Percentiles rank a stretch among this genome's conserved stretches.
phyloP scores from a whole-genome alignment of 257 asterid genomes.

The Solanum corneliomulleri region DNA sequence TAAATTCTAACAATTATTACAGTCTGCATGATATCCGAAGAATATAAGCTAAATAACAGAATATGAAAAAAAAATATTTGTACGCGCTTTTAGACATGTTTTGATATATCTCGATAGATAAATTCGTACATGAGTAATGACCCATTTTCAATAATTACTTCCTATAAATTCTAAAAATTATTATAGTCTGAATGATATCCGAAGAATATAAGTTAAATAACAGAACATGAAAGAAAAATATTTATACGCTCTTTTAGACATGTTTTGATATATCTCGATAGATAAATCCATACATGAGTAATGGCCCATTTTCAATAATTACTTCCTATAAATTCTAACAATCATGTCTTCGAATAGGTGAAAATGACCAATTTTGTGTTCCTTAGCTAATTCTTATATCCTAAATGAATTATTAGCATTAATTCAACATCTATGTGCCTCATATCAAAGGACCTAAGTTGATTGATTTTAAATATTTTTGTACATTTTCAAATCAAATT shows the following conservation, averaged over 20 bases:
- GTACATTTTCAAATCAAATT: neutral
- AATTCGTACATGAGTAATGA: neutral
- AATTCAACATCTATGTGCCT: neutral
- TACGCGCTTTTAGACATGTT: too few species aligned
- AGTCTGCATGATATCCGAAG: too few species aligned
- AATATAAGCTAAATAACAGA: too few species aligned
- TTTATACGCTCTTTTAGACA: too few species aligned
- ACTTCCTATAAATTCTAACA: neutral
- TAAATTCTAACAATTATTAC: too few species aligned
- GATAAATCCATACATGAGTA: too few species aligned
- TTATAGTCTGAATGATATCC: too few species aligned
- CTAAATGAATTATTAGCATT: neutral
- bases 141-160: neutral
- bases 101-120: too few species aligned
- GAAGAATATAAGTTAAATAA: too few species aligned
- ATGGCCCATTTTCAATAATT: neutral
- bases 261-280: too few species aligned
- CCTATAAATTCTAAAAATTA: neutral
- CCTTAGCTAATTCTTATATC: neutral
- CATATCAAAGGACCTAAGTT: neutral
- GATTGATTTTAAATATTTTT: neutral
- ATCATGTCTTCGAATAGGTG: neutral
- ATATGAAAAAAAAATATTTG: too few species aligned
- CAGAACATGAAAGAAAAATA: too few species aligned
- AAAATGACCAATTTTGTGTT: neutral